Percentiles rank a stretch among this genome's conserved stretches.
Conservation (phyloP, 148 eudicot genomes). For the Rhododendron vialii region DNA sequence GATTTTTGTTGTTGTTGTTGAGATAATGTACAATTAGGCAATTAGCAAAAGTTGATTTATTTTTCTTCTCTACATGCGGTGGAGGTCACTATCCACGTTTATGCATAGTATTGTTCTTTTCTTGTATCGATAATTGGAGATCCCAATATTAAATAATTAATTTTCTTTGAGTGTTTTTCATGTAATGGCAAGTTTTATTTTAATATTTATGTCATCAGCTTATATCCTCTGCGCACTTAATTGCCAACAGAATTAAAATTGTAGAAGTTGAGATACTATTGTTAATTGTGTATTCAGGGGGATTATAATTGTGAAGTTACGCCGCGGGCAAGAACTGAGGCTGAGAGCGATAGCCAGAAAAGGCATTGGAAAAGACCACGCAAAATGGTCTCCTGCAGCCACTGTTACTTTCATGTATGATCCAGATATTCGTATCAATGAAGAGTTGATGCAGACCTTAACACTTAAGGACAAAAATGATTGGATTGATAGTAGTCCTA, state of each 20-base stretch:
- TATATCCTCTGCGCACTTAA: neutral
- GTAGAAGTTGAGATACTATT: conserved; percentile 7
- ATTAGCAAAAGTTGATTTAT: neutral
- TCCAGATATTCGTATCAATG: conserved; percentile 85
- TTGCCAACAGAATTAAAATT: neutral
- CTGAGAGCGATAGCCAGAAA: conserved; percentile 95
- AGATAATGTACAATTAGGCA: neutral
- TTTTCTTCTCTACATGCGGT: neutral
- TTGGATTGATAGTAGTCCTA: conserved; percentile 87
- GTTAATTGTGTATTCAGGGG: conserved; percentile 46
- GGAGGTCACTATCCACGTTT: neutral
- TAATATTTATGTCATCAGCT: neutral
- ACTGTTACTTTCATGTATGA: conserved; percentile 97
- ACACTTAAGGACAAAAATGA: conserved; percentile 63
- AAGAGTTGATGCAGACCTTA: conserved; percentile 76
- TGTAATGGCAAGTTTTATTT: neutral
- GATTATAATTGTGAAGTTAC: conserved; percentile 84
- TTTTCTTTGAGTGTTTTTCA: neutral
- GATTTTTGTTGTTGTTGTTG: neutral
- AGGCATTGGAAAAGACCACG: conserved; percentile 95
- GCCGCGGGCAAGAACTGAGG: conserved; percentile 86
- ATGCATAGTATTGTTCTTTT: neutral
- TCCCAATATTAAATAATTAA: neutral
- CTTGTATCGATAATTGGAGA: neutral
- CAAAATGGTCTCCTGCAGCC: conserved; percentile 99